phyloP scores from a whole-genome alignment of 305 asterid species.

The Petunia hybrid region DNA sequence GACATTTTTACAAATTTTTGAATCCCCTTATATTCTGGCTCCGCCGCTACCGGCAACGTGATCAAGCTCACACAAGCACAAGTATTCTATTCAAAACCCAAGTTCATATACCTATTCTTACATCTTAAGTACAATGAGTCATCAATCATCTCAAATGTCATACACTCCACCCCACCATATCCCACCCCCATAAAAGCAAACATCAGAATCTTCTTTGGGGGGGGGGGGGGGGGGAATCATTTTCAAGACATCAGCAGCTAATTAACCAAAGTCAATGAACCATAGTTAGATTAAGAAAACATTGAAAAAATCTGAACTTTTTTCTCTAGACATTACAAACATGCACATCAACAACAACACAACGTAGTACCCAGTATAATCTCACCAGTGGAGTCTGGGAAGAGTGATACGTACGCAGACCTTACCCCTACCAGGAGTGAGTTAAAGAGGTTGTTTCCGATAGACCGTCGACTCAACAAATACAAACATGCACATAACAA shows the following conservation, averaged over 20 bases:
- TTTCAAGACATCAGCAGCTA: background rate
- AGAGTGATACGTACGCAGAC: no score
- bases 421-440: no score
- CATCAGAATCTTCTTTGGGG: constrained; percentile 6
- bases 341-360: background rate
- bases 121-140: background rate
- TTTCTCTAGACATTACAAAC: background rate
- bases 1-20: no score
- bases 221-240: background rate
- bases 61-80: no score
- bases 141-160: background rate
- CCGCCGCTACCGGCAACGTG: no score
- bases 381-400: no score
- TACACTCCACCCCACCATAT: background rate
- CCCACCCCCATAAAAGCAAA: background rate
- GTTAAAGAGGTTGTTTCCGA: no score
- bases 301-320: background rate
- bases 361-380: background rate
- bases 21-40: no score
- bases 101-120: background rate
- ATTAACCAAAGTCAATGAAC: constrained; percentile 20
- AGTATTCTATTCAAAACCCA: background rate
- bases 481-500: background rate
- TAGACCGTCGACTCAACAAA: background rate
- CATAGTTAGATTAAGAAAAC: background rate